A percentile compares a stretch with the other conserved stretches of the same genome.
Evolutionary conservation across 164 flowering plant genomes (phyloP).

Genomic region (Litsea cubeba): DNA sequence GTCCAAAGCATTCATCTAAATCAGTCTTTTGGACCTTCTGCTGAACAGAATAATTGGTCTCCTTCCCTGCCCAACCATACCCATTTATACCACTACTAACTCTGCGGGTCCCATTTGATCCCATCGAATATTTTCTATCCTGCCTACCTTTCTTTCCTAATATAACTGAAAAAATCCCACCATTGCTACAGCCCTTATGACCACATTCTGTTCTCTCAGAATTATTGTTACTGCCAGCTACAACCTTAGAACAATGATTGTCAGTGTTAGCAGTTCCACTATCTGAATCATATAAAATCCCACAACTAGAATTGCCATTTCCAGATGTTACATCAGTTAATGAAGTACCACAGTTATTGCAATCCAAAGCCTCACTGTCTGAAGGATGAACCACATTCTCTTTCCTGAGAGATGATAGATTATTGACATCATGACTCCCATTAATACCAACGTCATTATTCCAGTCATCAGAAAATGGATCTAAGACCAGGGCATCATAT

Average conservation of each 20-base stretch:
- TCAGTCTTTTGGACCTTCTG: constrained; percentile 40
- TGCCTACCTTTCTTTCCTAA: constrained; percentile 26
- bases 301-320: constrained; percentile 6
- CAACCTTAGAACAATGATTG: constrained; percentile 9
- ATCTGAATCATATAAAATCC: constrained; percentile 1
- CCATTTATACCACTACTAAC: constrained; percentile 16
- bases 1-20: constrained; percentile 16
- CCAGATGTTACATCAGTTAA: constrained; percentile 1
- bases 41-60: constrained; percentile 47
- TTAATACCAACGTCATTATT: constrained; percentile 22
- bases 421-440: constrained; percentile 14
- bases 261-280: background rate
- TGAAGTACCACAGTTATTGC: constrained; percentile 3
- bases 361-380: constrained; percentile 14
- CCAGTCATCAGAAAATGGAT: constrained; percentile 28
- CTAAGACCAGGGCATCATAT: constrained; percentile 9
- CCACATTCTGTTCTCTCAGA: constrained; percentile 12
- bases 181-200: constrained; percentile 17
- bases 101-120: constrained; percentile 16
- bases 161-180: constrained; percentile 9
- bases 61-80: constrained; percentile 32
- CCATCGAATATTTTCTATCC: constrained; percentile 13
- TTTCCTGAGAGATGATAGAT: constrained; percentile 6
- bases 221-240: constrained; percentile 11
- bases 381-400: constrained; percentile 2